Conservation (phyloP, 2,329 filamentous ascomycete species). For the Beauveria scarabaeidicola region DNA sequence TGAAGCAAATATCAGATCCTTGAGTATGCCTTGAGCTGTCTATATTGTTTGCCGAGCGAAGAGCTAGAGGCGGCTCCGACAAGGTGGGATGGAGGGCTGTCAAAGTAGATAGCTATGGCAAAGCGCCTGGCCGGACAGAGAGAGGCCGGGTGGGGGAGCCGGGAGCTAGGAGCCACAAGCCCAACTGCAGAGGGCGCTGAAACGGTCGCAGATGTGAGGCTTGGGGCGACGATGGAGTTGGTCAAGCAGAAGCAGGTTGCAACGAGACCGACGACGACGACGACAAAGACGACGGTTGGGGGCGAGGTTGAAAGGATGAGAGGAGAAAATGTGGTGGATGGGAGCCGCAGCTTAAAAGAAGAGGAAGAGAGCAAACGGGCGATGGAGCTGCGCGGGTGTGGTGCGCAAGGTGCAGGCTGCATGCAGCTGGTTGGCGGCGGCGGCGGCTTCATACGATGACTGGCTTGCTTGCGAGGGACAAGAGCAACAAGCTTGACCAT, state of each 20-base stretch:
- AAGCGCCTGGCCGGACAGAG: constrained; percentile 1
- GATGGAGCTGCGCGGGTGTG: background rate
- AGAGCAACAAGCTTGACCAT: too few relatives aligned
- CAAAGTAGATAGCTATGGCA: background rate
- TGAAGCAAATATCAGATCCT: too few relatives aligned
- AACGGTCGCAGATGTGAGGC: background rate
- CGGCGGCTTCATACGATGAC: too few relatives aligned
- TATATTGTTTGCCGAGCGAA: background rate
- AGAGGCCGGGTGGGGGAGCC: constrained; percentile 1
- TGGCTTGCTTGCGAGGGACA: too few relatives aligned
- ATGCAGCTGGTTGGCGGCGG: too few relatives aligned
- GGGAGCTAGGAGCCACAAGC: background rate
- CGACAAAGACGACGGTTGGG: background rate
- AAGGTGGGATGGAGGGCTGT: background rate
- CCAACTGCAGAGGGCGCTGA: background rate
- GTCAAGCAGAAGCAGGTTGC: background rate
- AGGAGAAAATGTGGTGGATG: background rate
- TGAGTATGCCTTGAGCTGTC: background rate
- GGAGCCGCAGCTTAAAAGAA: background rate
- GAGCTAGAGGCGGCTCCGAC: background rate
- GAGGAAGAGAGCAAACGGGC: constrained; percentile 1
- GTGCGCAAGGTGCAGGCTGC: background rate
- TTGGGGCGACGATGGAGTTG: background rate
- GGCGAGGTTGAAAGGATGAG: constrained; percentile 3
- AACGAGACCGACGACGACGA: too few relatives aligned